Conservation (phyloP, 1,284 basidiomycete genomes). For the Sphagnurus paluster region DNA sequence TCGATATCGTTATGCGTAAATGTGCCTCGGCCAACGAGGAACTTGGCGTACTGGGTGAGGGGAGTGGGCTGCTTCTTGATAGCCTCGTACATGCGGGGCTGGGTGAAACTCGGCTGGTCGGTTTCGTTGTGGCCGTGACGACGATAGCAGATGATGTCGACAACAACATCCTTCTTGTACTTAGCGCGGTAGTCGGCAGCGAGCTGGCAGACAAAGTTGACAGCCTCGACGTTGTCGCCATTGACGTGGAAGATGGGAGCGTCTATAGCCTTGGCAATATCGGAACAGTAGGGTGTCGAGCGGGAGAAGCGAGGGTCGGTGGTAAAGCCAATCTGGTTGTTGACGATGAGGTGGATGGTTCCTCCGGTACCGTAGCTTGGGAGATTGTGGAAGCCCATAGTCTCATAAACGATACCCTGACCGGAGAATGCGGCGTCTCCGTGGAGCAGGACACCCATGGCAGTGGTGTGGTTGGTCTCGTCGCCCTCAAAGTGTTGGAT, state of each 20-base stretch:
- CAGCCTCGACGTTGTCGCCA: slow-evolving; percentile 97
- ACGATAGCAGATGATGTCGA: slow-evolving; percentile 99
- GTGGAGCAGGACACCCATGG: slow-evolving; percentile 95
- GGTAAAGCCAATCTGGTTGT: slow-evolving; percentile 99
- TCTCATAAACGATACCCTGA: slow-evolving; percentile 99
- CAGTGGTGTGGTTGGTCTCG: slow-evolving; percentile 72
- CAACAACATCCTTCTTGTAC: slow-evolving; percentile 98
- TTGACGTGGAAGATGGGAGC: slow-evolving; percentile 99
- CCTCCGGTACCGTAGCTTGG: slow-evolving; percentile 97
- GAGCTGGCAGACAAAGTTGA: slow-evolving; percentile 97
- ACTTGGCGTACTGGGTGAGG: slow-evolving; percentile 89
- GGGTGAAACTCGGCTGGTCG: slow-evolving; percentile 98
- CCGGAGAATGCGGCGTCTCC: slow-evolving; percentile 99
- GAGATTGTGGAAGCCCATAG: slow-evolving; percentile 97
- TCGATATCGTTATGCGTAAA: slow-evolving; percentile 97
- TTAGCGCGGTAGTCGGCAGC: slow-evolving; percentile 98
- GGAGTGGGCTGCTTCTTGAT: slow-evolving; percentile 95
- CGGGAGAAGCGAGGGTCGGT: slow-evolving; percentile 98
- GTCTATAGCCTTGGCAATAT: slow-evolving; percentile 98
- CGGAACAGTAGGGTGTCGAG: slow-evolving; percentile 98
- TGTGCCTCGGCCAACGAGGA: slow-evolving; percentile 88
- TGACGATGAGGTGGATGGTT: slow-evolving; percentile 98
- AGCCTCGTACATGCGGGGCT: slow-evolving; percentile 98
- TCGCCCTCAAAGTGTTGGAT: slow-evolving; percentile 96
- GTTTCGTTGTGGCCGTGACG: slow-evolving; percentile 99